Conservation (phyloP, 2,329 filamentous ascomycete species). For the Fusarium sp. region DNA sequence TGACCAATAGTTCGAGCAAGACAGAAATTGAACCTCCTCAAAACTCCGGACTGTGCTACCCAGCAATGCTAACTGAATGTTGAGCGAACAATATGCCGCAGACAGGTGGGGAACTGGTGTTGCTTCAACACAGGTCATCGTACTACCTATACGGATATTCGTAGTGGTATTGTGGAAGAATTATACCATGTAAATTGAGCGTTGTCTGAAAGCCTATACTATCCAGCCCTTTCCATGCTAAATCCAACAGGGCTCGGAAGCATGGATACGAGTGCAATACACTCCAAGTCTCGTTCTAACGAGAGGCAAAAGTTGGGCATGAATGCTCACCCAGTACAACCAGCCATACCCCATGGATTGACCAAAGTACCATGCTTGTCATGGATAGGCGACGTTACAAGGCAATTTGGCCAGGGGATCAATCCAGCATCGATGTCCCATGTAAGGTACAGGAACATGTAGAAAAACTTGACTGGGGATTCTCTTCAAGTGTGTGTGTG, state of each 20-base stretch:
- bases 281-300: constrained; percentile 20
- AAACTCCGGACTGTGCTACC: background rate
- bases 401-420: constrained; percentile 12
- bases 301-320: constrained; percentile 44
- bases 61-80: background rate
- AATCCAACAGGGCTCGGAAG: background rate
- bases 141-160: background rate
- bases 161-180: background rate
- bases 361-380: constrained; percentile 35
- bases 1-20: constrained; percentile 5
- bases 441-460: constrained; percentile 24
- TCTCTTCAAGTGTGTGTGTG: constrained; percentile 24
- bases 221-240: background rate
- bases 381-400: constrained; percentile 41
- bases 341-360: constrained; percentile 23
- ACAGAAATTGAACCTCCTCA: background rate
- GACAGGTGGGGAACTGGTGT: constrained; percentile 1
- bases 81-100: constrained; percentile 7
- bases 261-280: background rate
- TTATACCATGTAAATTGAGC: background rate
- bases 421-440: constrained; percentile 9
- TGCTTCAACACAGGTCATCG: constrained; percentile 2
- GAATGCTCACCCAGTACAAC: constrained; percentile 27
- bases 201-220: background rate
- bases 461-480: constrained; percentile 14